These are phyloP conservation scores for Fusarium algeriense DNA, from an alignment of 2,329 filamentous ascomycete species.

Conservation along the genomic window DNA sequence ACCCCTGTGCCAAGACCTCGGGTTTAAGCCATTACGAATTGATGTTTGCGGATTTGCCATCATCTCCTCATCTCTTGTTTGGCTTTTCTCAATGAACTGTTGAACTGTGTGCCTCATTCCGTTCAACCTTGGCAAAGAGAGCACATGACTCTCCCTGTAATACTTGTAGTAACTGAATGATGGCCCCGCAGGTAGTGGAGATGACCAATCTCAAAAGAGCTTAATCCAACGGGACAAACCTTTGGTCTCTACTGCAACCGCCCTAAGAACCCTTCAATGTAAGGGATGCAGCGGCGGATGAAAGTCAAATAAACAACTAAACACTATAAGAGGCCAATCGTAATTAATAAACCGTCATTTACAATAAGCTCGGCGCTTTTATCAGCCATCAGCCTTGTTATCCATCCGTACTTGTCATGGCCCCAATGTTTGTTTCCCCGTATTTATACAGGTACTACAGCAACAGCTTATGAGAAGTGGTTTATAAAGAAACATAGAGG, in stretches of 20 bases:
- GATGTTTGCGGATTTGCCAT: constrained; percentile 16
- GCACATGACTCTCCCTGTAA: constrained; percentile 4
- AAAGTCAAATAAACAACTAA: background rate
- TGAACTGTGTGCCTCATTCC: background rate
- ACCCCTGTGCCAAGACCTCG: constrained; percentile 9
- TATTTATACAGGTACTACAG: too few relatives aligned
- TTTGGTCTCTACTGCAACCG: constrained; percentile 12
- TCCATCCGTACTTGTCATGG: too few relatives aligned
- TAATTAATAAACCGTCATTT: too few relatives aligned
- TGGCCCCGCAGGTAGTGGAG: constrained; percentile 9
- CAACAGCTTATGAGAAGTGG: background rate
- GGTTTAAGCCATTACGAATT: constrained; percentile 11
- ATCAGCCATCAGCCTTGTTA: background rate
- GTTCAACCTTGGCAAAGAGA: background rate
- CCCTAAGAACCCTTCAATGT: constrained; percentile 7
- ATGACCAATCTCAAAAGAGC: constrained; percentile 21
- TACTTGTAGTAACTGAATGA: constrained; percentile 8
- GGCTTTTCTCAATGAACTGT: background rate
- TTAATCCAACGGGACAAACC: constrained; percentile 21
- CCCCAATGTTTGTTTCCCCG: too few relatives aligned
- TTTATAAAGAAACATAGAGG: too few relatives aligned
- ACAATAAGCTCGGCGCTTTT: background rate
- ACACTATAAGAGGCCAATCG: background rate
- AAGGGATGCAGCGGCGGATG: background rate
- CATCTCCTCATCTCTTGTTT: background rate